Percentiles rank a stretch among this genome's conserved stretches.
Conservation (phyloP, 306 rosid species). For the Rubus idaeus region DNA sequence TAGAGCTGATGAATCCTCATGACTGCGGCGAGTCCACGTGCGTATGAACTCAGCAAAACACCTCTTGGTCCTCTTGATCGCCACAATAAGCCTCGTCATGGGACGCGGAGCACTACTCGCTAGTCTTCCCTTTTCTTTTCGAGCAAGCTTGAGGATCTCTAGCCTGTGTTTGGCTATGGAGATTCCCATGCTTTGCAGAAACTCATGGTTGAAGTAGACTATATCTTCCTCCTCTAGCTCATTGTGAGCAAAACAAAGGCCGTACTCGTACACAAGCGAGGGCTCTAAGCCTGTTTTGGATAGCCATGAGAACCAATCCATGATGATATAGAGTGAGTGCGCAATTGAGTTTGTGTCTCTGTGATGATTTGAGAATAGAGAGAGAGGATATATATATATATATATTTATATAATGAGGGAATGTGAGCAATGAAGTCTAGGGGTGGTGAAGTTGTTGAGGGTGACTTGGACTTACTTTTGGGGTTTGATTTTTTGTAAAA, state of each 20-base stretch:
- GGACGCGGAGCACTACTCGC: constrained; percentile 28
- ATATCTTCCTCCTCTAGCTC: constrained; percentile 92
- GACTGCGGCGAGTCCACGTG: constrained; percentile 32
- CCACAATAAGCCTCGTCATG: constrained; percentile 51
- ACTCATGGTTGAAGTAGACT: constrained; percentile 85
- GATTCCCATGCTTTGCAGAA: constrained; percentile 94
- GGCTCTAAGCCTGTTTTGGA: constrained; percentile 75
- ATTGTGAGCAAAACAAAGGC: constrained; percentile 75
- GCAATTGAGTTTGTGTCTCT: constrained; percentile 1
- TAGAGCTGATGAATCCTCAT: constrained; percentile 54
- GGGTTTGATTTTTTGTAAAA: constrained; percentile 10
- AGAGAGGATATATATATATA: constrained; percentile 27
- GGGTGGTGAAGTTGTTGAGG: constrained; percentile 22
- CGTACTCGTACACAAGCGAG: constrained; percentile 73
- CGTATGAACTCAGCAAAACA: constrained; percentile 47
- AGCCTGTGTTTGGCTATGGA: constrained; percentile 94
- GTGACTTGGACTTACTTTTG: constrained; percentile 24
- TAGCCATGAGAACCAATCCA: constrained; percentile 99
- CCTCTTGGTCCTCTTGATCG: constrained; percentile 67
- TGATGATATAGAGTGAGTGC: constrained; percentile 27
- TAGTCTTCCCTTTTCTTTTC: constrained; percentile 42
- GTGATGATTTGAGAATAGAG: constrained; percentile 15
- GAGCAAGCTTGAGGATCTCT: constrained; percentile 80
- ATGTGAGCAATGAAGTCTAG: constrained; percentile 14
- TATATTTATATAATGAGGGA: too few relatives aligned